Conservation (phyloP, 2,329 filamentous ascomycete species). For the Fusarium musae region DNA sequence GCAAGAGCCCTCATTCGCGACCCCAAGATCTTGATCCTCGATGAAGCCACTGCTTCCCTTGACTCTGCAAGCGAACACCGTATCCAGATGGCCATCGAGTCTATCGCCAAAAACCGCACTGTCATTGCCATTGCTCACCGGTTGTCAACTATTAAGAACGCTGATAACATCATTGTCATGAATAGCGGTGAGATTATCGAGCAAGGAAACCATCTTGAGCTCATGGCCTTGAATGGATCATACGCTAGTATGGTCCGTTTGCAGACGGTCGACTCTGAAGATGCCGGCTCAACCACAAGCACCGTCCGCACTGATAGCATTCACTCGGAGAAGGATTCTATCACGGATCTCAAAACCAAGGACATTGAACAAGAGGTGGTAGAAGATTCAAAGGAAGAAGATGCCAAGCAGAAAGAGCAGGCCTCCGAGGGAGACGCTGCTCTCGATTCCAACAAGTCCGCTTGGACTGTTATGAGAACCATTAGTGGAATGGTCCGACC, state of each 20-base stretch:
- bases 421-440: constrained; percentile 48
- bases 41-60: constrained; percentile 70
- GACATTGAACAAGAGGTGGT: constrained; percentile 52
- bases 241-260: constrained; percentile 64
- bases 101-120: constrained; percentile 64
- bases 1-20: constrained; percentile 67
- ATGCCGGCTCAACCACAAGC: constrained; percentile 46
- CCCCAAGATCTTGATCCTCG: constrained; percentile 67
- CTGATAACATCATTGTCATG: constrained; percentile 75
- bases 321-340: constrained; percentile 53
- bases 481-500: constrained; percentile 53
- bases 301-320: constrained; percentile 56
- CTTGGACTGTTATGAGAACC: constrained; percentile 53
- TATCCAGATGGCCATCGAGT: constrained; percentile 62
- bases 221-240: constrained; percentile 62
- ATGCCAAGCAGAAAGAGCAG: constrained; percentile 47
- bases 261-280: constrained; percentile 52
- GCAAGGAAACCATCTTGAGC: constrained; percentile 70
- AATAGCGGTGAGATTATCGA: constrained; percentile 69
- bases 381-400: constrained; percentile 51
- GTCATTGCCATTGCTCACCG: constrained; percentile 74
- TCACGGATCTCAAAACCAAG: constrained; percentile 44
- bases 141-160: constrained; percentile 69
- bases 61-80: constrained; percentile 67
- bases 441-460: constrained; percentile 54